Evolutionary conservation across 139 green algal genomes (phyloP), one percentile per base, ranked within the genome.

Genomic region (Ettlia oleoabundans): DNA sequence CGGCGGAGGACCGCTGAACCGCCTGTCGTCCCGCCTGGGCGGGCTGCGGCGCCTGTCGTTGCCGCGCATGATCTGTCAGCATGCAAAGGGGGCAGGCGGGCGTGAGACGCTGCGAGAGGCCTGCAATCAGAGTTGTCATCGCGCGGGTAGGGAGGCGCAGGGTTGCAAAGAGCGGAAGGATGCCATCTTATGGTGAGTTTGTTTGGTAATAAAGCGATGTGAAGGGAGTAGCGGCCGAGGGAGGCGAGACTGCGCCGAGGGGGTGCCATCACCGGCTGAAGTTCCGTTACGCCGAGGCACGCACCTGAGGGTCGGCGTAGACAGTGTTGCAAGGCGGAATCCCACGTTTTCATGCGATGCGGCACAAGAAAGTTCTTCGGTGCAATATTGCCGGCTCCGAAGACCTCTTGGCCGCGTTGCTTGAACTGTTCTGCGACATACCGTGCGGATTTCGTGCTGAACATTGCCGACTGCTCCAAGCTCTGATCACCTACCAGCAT

Each of bases 21-120:
- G 70, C 58, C 38, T 26, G 43, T 64, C 76, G 74, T 69, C 66
- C 53, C 65, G 42, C 3, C 71, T 52, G 8, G 73, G 82, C 43
- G 41, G 78, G 70, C 80, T 51, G 65, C 65, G 85, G 24, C 64
- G 62, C 66, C 71, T 63, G 30, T 82, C 82, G 41, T 53, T 53
- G 53, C 71, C 81, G n/a, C 77, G 55, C 77, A 83, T 83, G 32
- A 71, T 71, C 32, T 65, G 55, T 65, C 55, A 65, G 55, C 55
- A 65, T 15, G 28, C 47, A 65, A 5, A 65, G 55, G 21, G 21
- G 55, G 55, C 18, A 28, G 30, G 18, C 5, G 55, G 15, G 55
- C 55, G 55, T 65, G 55, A 65, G 55, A 28, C 18, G 55, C 55
- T n/a, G n/a, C n/a, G n/a, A n/a, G n/a, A n/a, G n/a, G n/a, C n/a